Evolutionary conservation across 495 filamentous ascomycete genomes (phyloP).

Genomic region (Hyaloscypha finlandica): DNA sequence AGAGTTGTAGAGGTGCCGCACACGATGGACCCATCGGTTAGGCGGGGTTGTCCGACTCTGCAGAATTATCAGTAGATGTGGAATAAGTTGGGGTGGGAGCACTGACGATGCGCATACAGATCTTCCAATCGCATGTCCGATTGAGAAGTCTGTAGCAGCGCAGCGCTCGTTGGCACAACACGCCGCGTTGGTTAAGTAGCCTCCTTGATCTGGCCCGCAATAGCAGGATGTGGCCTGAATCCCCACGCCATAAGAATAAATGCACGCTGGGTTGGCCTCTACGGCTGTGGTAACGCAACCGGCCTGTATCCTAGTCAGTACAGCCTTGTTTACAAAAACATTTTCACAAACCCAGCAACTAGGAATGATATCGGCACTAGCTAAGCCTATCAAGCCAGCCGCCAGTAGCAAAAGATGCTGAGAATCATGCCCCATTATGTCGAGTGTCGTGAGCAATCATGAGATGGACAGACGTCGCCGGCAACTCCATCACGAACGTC

Average conservation of each 20-base stretch:
- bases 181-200: constrained; percentile 2
- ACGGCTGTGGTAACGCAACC: constrained; percentile 2
- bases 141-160: constrained; percentile 7
- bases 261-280: constrained; percentile 10
- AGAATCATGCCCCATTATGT: constrained; percentile 5
- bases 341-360: constrained; percentile 10
- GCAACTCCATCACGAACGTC: background rate
- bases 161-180: constrained; percentile 10
- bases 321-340: constrained; percentile 8
- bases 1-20: constrained; percentile 12
- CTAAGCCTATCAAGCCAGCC: constrained; percentile 10
- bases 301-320: constrained; percentile 5
- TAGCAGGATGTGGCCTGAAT: constrained; percentile 12
- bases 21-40: constrained; percentile 6
- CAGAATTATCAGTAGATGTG: constrained; percentile 5
- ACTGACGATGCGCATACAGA: constrained; percentile 11
- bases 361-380: background rate
- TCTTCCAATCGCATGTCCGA: constrained; percentile 1
- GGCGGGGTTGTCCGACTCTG: constrained; percentile 4
- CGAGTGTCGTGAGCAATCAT: constrained; percentile 9
- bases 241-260: constrained; percentile 9
- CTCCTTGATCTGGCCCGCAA: constrained; percentile 8
- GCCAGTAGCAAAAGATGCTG: constrained; percentile 8
- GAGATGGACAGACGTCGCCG: constrained; percentile 8
- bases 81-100: constrained; percentile 7